Evolutionary conservation across 176 grass and related monocot genomes (phyloP), one percentile per base, ranked within the genome.

Genomic region (Rhynchospora pubera): DNA sequence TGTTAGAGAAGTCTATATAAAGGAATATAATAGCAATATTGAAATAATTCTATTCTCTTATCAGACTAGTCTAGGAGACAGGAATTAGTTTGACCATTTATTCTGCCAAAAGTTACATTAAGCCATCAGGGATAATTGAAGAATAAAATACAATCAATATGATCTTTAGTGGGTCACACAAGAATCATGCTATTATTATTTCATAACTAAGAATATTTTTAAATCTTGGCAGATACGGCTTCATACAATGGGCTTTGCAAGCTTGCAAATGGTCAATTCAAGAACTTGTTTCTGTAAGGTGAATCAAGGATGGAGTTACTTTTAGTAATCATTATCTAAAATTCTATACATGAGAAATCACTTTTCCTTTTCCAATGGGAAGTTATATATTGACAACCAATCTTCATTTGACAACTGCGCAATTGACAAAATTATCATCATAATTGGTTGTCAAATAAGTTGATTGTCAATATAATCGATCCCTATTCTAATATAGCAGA

Each of bases 171-270:
- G 22, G 47, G 22, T 11, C 68, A 5, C 3, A 2, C 2, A 13
- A 34, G 51, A 56, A 77, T 55, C 24, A 56, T 77, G 28, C 24
- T 77, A 14, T 55, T 48, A 26, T 13, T 24, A 1, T 7, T 77
- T 56, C 26, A 61, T 55, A 77, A 56, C 72, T 84, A n/a, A 34
- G 21, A 78, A 63, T 63, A 67, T 85, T 87, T 16, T 83, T 73
- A 84, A 39, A 23, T 86, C 19, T 34, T 75, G 6, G 16, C 84
- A 98, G 95, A 93, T 91, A 32, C 63, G 28, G 32, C 74, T 19
- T 26, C 89, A 55, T 94, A 88, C 82, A 88, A 98, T 85, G 90
- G 90, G 9, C 73, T 98, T 46, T 91, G 88, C 90, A 89, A 91
- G 80, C 87, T 98, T 23, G 92, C 87, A 1, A 94, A 78, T 21